Evolutionary conservation across 2,329 filamentous ascomycete genomes (phyloP), one percentile per base, ranked within the genome.

Genomic region (Lasiodiplodia theobromae): DNA sequence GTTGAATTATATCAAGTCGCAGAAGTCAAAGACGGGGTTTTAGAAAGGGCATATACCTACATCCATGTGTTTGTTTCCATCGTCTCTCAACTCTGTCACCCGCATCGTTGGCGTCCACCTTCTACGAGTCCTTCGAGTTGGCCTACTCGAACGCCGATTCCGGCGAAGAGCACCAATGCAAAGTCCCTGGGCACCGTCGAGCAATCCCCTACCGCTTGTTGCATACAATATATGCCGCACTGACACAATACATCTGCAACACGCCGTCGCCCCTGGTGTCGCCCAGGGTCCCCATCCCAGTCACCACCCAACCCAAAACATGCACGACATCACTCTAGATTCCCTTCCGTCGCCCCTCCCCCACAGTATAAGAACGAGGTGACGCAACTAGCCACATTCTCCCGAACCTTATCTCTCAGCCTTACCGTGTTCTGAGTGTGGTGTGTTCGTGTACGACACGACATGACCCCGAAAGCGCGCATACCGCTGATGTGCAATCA

Each of bases 1-100:
- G 11, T 70, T 81, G 38, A 81, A 81, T 47, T 70, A 77, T 68
- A 71, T 71, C 58, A 73, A 71, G 58, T 21, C 40, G 3, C 58
- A 63, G 40, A 63, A 51, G 11, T 25, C 23, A 14, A 31, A 14
- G 76, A 80, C n/a, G 18, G 40, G 4, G 37, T 83, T 80, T 1
- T 34, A 34, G 31, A 34, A 31, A 34, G 31, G 31, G 7, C 6
- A 34, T 34, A 34, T 34, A 23, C 23, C 23, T 23, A 34, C 10
- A 34, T 34, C 31, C 31, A 34, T 10, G 8, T 34, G 2, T 34
- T 34, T 34, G 8, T 34, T 34, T 34, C 31, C 31, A 1, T 31
- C 31, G 8, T 34, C 31, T 34, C 31, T 34, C 31, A 34, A 34
- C 31, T 10, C 31, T 34, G 2, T 34, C 31, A 34, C 10, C 31